Evolutionary conservation across 345 rosid genomes (phyloP).

Genomic region (Euclidium syriacum): DNA sequence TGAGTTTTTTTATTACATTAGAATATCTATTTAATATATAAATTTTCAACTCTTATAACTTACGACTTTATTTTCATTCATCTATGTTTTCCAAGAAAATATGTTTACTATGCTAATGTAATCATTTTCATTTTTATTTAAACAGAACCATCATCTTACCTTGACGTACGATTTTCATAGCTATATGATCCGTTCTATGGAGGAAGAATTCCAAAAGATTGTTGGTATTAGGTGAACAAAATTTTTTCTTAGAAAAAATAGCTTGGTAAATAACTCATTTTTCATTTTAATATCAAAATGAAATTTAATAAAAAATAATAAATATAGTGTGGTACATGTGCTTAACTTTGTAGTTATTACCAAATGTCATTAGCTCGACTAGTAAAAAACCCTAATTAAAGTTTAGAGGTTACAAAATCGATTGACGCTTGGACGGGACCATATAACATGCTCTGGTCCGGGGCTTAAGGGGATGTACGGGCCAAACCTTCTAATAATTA

Average conservation of each 20-base stretch:
- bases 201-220: slow-evolving; percentile 84
- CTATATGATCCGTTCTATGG: slow-evolving; percentile 93
- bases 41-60: no score
- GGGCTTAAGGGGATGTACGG: no score
- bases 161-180: slow-evolving; percentile 71
- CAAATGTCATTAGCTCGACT: no score
- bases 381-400: no score
- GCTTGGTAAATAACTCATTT: no score
- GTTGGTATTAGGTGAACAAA: slow-evolving; percentile 75
- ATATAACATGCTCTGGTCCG: no score
- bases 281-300: no score
- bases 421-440: no score
- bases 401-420: no score
- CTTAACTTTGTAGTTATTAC: background rate
- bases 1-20: background rate
- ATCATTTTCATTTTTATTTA: background rate
- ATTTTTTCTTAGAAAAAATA: background rate
- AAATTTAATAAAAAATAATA: no score
- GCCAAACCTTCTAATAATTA: no score
- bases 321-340: background rate
- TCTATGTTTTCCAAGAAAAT: background rate
- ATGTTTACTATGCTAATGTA: background rate
- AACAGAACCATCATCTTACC: slow-evolving; percentile 75
- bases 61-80: background rate
- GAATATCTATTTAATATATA: no score